Evolutionary conservation across 768 basidiomycete genomes (phyloP), one percentile per base, ranked within the genome.

Genomic region (Sarcomyxa edulis): DNA sequence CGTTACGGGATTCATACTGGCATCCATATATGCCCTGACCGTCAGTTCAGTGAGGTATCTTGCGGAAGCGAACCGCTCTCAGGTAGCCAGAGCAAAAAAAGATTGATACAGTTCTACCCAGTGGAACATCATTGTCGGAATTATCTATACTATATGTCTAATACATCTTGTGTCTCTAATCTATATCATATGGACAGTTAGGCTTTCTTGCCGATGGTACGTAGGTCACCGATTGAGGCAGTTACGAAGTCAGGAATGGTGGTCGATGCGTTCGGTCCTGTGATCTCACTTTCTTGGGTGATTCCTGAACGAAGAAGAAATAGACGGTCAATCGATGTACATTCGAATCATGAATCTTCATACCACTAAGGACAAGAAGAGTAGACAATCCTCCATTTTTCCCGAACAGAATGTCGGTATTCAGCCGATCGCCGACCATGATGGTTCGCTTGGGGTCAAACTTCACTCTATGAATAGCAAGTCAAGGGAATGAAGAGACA

Each of bases 321-420:
- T 20, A n/a, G 19, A 16, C 6, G 27, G 15, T 19, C 23, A 37
- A 34, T 11, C 37, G 43, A 48, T 6, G 27, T 20, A 26, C 23
- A 37, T 35, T 11, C 37, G 43, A 48, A 60, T 46, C 54, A 86
- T n/a, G n/a, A n/a, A n/a, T n/a, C n/a, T n/a, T n/a, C n/a, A n/a
- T n/a, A n/a, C 92, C 93, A n/a, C 90, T 93, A 49, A 98, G 64
- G 40, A 98, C 95, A 28, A 97, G 79, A 40, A 97, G 68, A 0
- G 95, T 97, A 12, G 84, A 60, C 15, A 96, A 71, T 19, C 90
- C 90, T 28, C 91, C 90, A 32, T 76, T 75, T 55, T 88, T 74
- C 35, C 95, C 96, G 52, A 98, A 99, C 36, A 86, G 62, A 50
- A 99, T 97, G 61, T 99, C 95, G 5, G 96, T 98, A 57, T 89